Base-by-base conservation (phyloP, 2,329 filamentous ascomycete genomes). In the Pseudogymnoascus sp. region DNA sequence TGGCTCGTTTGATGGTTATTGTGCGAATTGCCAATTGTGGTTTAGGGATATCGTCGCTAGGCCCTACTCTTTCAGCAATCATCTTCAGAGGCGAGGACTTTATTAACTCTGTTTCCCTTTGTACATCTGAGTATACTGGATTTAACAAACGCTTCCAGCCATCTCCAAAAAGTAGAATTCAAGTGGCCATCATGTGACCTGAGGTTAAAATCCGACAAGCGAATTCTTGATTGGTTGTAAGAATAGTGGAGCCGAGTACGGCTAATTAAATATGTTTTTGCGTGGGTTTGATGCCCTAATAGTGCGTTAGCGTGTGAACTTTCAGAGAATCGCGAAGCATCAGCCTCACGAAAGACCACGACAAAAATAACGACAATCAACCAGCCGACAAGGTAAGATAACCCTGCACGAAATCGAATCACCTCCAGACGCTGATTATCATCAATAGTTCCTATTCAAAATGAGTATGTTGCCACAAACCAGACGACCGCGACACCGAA, bases 391-490 rank as follows among this genome's bases (percentile, higher is more conserved):
- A 67, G 67, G 67, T 67, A 67, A 41, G 66, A 58, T 52, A 21
- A 40, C 11, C 41, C 45, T 63, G 23, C n/a, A 9, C 14, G 21
- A 33, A 55, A 33, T 49, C 23, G 31, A 63, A 33, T 60, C 18
- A 23, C 7, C n/a, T 59, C 25, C 25, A 25, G 21, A 60, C 62
- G 25, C 65, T 68, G 59, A 67, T 55, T 59, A 35, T 45, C 23
- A 35, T 49, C 33, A 60, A 38, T 33, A 23, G 62, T 66, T 66
- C 67, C 70, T 67, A 68, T 64, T 67, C 71, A 73, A 70, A 66
- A 73, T 73, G 71, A 73, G 71, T 73, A 70, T 65, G 71, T 66
- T 41, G 21, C 58, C 55, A 35, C 31, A 41, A 38, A 31, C 12
- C 35, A 23, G 52, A 45, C 61, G 60, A 59, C 33, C 33, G 38